phyloP scores from a whole-genome alignment of 2,329 filamentous ascomycete genomes.

The Ustilaginoidea virens region DNA sequence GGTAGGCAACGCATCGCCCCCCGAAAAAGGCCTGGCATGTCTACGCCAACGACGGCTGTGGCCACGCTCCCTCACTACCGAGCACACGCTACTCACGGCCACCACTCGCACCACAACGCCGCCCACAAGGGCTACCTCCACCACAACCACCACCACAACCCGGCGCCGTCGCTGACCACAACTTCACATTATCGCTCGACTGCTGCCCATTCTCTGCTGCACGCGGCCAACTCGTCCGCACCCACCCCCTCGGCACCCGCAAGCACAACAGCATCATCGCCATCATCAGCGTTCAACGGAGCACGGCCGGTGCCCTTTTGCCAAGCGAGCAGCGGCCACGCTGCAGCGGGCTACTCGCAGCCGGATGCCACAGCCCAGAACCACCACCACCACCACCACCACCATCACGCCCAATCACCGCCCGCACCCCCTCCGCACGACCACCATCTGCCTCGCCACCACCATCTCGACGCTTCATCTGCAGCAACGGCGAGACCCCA shows the following conservation, averaged over 20 bases:
- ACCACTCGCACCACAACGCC: conserved; percentile 4
- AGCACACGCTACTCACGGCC: conserved; percentile 10
- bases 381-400: no score
- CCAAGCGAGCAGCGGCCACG: conserved; percentile 10
- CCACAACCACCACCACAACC: conserved; percentile 8
- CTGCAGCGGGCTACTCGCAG: conserved; percentile 14
- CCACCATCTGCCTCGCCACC: conserved; percentile 7
- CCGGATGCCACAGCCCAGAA: conserved; percentile 16
- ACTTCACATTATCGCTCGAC: conserved; percentile 14
- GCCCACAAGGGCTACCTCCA: conserved; percentile 7
- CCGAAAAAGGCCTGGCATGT: conserved; percentile 46
- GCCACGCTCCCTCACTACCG: conserved; percentile 54
- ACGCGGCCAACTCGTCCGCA: conserved; percentile 6
- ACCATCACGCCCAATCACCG: conserved; percentile 16
- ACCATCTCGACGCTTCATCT: conserved; percentile 10
- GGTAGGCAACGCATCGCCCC: no score
- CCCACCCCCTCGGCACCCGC: no score
- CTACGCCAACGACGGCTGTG: conserved; percentile 65
- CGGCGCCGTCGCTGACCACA: conserved; percentile 2
- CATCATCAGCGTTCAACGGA: conserved; percentile 11
- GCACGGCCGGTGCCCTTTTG: conserved; percentile 13
- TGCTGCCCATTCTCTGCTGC: conserved; percentile 12
- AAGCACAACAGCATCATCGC: conserved; percentile 11
- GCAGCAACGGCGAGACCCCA: conserved; percentile 7
- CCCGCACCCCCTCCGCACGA: conserved; percentile 16